Percentiles rank a stretch among this genome's conserved stretches.
These are phyloP conservation scores for Trichoderma harzianum DNA, from an alignment of 2,329 filamentous ascomycete species.

Conservation along the genomic window DNA sequence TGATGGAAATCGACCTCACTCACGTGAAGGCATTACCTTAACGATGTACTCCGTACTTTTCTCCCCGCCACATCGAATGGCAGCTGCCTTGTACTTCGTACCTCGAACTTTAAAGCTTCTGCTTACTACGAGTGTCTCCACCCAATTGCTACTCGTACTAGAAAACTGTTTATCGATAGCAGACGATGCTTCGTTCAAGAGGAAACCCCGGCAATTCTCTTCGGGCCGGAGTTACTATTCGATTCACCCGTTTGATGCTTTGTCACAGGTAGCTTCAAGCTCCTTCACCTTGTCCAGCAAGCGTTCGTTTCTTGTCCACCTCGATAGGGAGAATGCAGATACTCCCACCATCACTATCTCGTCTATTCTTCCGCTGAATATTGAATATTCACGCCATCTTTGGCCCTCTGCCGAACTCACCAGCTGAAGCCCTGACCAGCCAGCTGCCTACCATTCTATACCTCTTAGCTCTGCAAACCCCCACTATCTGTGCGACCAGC, in stretches of 20 bases:
- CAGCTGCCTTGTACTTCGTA: neutral
- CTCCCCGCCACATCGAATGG: neutral
- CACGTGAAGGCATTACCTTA: neutral
- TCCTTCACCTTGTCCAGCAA: neutral
- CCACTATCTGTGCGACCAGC: slow-evolving; percentile 17
- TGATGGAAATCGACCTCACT: neutral
- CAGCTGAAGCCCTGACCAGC: neutral
- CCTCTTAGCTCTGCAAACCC: slow-evolving; percentile 7
- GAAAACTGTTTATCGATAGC: slow-evolving; percentile 15
- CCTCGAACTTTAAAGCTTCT: neutral
- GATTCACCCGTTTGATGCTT: slow-evolving; percentile 1
- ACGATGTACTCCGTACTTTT: neutral
- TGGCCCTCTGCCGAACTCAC: neutral
- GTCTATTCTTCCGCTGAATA: neutral
- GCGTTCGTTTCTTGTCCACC: neutral
- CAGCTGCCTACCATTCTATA: neutral
- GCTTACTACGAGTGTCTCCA: neutral
- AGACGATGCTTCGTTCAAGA: neutral
- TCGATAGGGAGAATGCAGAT: slow-evolving; percentile 4
- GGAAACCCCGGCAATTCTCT: slow-evolving; percentile 5
- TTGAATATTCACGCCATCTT: neutral
- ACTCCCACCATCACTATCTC: neutral
- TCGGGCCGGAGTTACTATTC: slow-evolving; percentile 14
- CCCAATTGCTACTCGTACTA: neutral
- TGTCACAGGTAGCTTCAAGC: slow-evolving; percentile 3